Evolutionary conservation across 2,329 filamentous ascomycete species (phyloP).

Genomic region (Rachicladosporium sp.): DNA sequence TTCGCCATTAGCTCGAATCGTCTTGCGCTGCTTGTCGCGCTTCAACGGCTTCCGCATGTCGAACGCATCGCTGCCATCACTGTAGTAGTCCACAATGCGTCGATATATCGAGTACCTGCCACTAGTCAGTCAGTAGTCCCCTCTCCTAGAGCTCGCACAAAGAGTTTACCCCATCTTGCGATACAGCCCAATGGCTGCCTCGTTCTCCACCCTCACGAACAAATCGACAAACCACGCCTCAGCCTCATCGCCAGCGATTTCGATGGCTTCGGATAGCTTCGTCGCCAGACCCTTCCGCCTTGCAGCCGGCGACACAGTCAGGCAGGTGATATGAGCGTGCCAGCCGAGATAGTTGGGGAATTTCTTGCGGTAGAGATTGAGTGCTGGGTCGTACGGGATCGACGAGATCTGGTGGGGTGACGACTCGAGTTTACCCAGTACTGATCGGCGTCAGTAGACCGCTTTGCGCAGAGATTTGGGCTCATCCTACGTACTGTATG

Average conservation of each 20-base stretch:
- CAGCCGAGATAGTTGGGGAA: constrained; percentile 77
- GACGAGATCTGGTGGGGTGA: constrained; percentile 59
- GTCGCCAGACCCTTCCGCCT: constrained; percentile 79
- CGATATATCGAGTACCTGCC: constrained; percentile 66
- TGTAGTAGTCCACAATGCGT: constrained; percentile 84
- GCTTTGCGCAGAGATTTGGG: too few relatives aligned
- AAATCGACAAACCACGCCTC: constrained; percentile 92
- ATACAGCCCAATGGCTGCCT: constrained; percentile 78
- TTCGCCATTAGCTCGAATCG: constrained; percentile 72
- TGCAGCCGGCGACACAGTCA: constrained; percentile 80
- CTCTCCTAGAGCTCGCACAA: too few relatives aligned
- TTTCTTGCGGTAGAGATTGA: constrained; percentile 26
- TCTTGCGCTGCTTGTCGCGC: constrained; percentile 62
- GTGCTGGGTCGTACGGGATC: constrained; percentile 52
- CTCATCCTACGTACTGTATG: constrained; percentile 89
- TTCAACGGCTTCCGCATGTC: constrained; percentile 92
- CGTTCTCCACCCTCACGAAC: constrained; percentile 82
- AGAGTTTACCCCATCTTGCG: constrained; percentile 62
- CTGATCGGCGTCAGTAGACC: constrained; percentile 41
- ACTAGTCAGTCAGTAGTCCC: too few relatives aligned
- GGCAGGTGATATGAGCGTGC: constrained; percentile 94
- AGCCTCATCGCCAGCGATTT: constrained; percentile 68
- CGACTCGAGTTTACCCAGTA: constrained; percentile 93
- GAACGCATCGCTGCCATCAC: constrained; percentile 87
- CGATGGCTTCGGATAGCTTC: constrained; percentile 67